Conservation (phyloP, 768 basidiomycete species). For the Mycena amicta region DNA sequence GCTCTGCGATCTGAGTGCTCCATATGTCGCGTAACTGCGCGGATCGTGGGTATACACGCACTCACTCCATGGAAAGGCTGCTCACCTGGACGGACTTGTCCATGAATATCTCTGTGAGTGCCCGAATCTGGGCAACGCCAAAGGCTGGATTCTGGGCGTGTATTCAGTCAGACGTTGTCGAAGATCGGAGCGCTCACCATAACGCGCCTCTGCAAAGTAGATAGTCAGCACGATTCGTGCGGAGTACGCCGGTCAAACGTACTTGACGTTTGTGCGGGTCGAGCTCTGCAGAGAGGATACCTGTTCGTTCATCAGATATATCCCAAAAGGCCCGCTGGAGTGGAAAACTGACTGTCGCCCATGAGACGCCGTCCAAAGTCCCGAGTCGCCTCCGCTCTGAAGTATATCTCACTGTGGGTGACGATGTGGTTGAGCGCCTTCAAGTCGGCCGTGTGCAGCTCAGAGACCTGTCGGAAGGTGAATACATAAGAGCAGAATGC, state of each 20-base stretch:
- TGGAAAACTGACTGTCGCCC: not conserved
- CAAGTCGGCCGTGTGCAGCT: constrained; percentile 50
- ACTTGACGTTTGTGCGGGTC: constrained; percentile 44
- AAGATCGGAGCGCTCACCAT: not conserved
- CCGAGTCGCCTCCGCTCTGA: constrained; percentile 29
- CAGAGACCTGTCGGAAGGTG: constrained; percentile 26
- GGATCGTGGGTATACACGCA: too few relatives aligned
- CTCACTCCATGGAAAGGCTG: too few relatives aligned
- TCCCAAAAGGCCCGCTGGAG: not conserved
- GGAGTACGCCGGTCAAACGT: not conserved
- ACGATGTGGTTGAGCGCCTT: constrained; percentile 49
- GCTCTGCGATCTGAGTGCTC: too few relatives aligned
- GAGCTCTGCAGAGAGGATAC: constrained; percentile 40
- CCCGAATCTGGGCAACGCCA: not conserved
- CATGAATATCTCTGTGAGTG: not conserved
- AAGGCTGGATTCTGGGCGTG: not conserved
- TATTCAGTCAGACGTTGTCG: not conserved
- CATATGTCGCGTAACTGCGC: too few relatives aligned
- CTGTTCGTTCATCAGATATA: too few relatives aligned
- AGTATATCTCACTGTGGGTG: constrained; percentile 39
- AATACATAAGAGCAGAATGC: not conserved
- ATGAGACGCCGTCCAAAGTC: not conserved
- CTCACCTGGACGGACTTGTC: not conserved
- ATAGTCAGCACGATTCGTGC: not conserved
- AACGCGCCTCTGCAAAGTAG: not conserved